Conservation (phyloP, 192 early-diverging fungal genomes). For the Thoreauomyces humboldtii region DNA sequence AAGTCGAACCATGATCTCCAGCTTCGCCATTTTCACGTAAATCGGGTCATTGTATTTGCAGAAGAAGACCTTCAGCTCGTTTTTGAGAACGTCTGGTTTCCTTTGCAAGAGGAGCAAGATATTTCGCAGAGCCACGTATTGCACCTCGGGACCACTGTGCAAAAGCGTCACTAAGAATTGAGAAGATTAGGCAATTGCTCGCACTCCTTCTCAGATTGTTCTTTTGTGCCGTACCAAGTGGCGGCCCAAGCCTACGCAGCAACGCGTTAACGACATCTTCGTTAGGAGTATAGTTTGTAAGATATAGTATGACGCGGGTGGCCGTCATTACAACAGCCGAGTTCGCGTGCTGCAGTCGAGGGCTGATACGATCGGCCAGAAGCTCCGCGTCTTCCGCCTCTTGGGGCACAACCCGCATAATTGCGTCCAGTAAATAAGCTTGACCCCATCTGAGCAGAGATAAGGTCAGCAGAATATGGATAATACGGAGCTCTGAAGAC, state of each 20-base stretch:
- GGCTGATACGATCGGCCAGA: constrained; percentile 84
- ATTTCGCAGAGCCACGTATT: constrained; percentile 95
- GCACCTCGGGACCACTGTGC: constrained; percentile 86
- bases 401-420: constrained; percentile 89
- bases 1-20: constrained; percentile 91
- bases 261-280: constrained; percentile 71
- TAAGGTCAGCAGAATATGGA: neutral
- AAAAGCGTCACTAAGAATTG: constrained; percentile 76
- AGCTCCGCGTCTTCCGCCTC: constrained; percentile 86
- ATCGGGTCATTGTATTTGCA: constrained; percentile 99
- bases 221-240: constrained; percentile 61
- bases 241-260: constrained; percentile 84
- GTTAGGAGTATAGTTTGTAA: constrained; percentile 90
- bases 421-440: constrained; percentile 74
- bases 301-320: constrained; percentile 85
- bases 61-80: constrained; percentile 97
- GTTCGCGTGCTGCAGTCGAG: constrained; percentile 94
- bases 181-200: no score
- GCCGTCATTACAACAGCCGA: constrained; percentile 92
- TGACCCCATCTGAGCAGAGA: constrained; percentile 82
- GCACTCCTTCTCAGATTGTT: no score
- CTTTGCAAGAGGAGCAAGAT: constrained; percentile 91
- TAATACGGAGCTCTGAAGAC: neutral
- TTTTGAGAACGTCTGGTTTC: constrained; percentile 82
- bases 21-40: constrained; percentile 96